Conservation (phyloP, 2,329 filamentous ascomycete genomes). For the Colletotrichum navitas region DNA sequence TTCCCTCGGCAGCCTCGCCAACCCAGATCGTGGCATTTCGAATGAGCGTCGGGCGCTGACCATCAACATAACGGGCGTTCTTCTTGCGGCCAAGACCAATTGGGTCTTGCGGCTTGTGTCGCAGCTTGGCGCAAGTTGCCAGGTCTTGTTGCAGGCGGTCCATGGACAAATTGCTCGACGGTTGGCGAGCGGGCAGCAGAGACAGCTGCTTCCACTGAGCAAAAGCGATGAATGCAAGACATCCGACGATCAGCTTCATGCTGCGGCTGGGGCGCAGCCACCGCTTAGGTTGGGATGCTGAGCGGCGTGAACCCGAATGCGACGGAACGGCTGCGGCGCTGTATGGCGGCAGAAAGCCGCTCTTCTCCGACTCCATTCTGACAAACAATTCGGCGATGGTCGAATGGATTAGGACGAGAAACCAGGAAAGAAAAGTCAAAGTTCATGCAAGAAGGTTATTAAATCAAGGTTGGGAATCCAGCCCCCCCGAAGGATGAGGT, state of each 20-base stretch:
- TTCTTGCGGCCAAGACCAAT: slow-evolving; percentile 66
- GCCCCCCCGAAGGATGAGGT: slow-evolving; percentile 20
- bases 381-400: not conserved
- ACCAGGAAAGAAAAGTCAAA: not conserved
- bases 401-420: slow-evolving; percentile 7
- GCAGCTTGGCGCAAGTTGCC: slow-evolving; percentile 67
- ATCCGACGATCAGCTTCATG: slow-evolving; percentile 55
- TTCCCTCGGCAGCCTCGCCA: slow-evolving; percentile 69
- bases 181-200: slow-evolving; percentile 12
- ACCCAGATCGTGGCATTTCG: slow-evolving; percentile 76
- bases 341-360: slow-evolving; percentile 58
- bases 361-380: slow-evolving; percentile 53
- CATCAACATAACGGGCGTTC: slow-evolving; percentile 72
- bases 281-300: slow-evolving; percentile 6
- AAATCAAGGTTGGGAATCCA: slow-evolving; percentile 7
- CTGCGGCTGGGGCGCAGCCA: slow-evolving; percentile 37
- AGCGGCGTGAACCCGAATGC: slow-evolving; percentile 41
- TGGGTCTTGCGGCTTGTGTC: slow-evolving; percentile 66
- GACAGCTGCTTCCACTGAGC: slow-evolving; percentile 61
- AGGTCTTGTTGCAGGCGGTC: slow-evolving; percentile 67
- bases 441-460: slow-evolving; percentile 1
- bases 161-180: slow-evolving; percentile 58
- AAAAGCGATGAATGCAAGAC: slow-evolving; percentile 64
- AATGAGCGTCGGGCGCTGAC: slow-evolving; percentile 71
- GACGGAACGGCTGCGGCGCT: slow-evolving; percentile 49